Evolutionary conservation across 75 land plant genomes (phyloP).

Genomic region (Pinus taeda): DNA sequence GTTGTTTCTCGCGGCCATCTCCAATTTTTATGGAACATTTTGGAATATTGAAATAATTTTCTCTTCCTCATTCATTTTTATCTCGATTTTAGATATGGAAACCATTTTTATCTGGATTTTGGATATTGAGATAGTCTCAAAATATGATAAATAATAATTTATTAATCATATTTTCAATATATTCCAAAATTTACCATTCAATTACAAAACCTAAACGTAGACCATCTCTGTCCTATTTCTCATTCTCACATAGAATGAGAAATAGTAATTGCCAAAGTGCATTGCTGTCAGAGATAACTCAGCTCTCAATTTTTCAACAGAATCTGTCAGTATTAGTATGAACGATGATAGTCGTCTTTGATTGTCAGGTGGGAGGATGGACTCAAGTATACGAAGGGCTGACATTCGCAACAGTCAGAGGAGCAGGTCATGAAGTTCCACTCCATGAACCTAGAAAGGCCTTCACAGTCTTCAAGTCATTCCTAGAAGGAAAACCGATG

Average conservation of each 20-base stretch:
- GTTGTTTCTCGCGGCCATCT: slow-evolving; percentile 1
- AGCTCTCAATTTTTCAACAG: not conserved
- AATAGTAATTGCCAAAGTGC: not conserved
- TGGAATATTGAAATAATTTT: too few relatives aligned
- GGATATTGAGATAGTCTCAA: too few relatives aligned
- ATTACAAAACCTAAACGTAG: too few relatives aligned
- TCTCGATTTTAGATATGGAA: too few relatives aligned
- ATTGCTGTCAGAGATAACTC: not conserved
- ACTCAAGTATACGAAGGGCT: slow-evolving; percentile 81
- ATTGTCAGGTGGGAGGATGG: slow-evolving; percentile 80
- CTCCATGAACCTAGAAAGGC: slow-evolving; percentile 77
- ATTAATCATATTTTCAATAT: too few relatives aligned
- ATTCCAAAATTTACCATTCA: too few relatives aligned
- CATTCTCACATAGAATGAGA: not conserved
- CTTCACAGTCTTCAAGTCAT: slow-evolving; percentile 60
- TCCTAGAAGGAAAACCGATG: slow-evolving; percentile 63
- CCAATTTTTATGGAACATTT: not conserved
- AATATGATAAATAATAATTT: too few relatives aligned
- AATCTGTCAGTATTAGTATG: not conserved
- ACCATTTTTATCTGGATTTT: too few relatives aligned
- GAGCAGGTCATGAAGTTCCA: slow-evolving; percentile 96
- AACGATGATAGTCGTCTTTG: not conserved
- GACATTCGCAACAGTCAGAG: slow-evolving; percentile 71
- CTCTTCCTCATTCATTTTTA: too few relatives aligned
- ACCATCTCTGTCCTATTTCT: not conserved